Percentiles rank a stretch among this genome's conserved stretches.
phyloP scores from a whole-genome alignment of 2,329 filamentous ascomycete species.

The Ceratocystis diversiconidia region DNA sequence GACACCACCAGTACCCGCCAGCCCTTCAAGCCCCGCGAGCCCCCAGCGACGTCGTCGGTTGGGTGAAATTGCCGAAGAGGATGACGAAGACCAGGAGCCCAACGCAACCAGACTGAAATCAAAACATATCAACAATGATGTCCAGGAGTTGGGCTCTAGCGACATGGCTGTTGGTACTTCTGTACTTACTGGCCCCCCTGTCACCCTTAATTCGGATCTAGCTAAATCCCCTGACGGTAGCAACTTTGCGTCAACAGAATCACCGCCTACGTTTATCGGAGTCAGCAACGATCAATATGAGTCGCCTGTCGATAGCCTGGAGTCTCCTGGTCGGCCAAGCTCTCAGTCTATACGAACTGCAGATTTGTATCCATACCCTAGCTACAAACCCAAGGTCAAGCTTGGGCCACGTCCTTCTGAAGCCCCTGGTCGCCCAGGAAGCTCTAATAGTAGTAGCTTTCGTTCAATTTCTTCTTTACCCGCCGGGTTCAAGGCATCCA shows the following conservation, averaged over 20 bases:
- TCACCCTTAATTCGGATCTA: slow-evolving; percentile 39
- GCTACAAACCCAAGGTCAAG: slow-evolving; percentile 68
- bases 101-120: slow-evolving; percentile 43
- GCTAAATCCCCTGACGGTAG: slow-evolving; percentile 36
- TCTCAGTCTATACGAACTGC: slow-evolving; percentile 36
- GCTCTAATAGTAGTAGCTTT: slow-evolving; percentile 45
- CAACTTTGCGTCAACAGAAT: slow-evolving; percentile 35
- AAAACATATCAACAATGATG: slow-evolving; percentile 29
- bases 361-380: slow-evolving; percentile 39
- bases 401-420: slow-evolving; percentile 71
- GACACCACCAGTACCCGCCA: slow-evolving; percentile 26
- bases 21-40: slow-evolving; percentile 77
- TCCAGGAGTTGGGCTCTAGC: slow-evolving; percentile 19
- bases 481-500: slow-evolving; percentile 55
- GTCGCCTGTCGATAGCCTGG: slow-evolving; percentile 32
- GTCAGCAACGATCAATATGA: slow-evolving; percentile 27
- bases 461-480: slow-evolving; percentile 68
- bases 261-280: slow-evolving; percentile 40
- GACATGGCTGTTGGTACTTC: neutral
- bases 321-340: slow-evolving; percentile 31
- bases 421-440: slow-evolving; percentile 46
- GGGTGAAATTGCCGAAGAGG: slow-evolving; percentile 88
- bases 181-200: slow-evolving; percentile 25
- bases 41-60: slow-evolving; percentile 63
- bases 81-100: slow-evolving; percentile 53